A percentile compares a stretch with the other conserved stretches of the same genome.
Evolutionary conservation across 345 rosid species (phyloP).

Genomic region (Adansonia digitata): DNA sequence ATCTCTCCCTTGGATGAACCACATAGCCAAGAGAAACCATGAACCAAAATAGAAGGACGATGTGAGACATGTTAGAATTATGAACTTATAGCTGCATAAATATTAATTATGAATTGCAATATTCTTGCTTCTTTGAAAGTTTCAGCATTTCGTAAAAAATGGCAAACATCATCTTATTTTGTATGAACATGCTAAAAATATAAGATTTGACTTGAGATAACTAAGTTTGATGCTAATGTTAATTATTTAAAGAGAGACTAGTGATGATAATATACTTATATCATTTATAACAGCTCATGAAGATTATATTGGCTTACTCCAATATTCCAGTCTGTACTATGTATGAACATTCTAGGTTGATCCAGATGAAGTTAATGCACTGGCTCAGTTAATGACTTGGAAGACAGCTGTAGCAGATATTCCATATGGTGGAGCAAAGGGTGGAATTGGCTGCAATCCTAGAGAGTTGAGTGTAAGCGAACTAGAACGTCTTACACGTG

Average conservation of each 20-base stretch:
- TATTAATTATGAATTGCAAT: too few relatives aligned
- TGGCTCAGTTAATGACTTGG: slow-evolving; percentile 54
- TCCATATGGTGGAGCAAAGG: slow-evolving; percentile 51
- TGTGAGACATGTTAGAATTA: too few relatives aligned
- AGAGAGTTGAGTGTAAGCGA: slow-evolving; percentile 22
- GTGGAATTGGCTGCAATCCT: slow-evolving; percentile 44
- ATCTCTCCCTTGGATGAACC: too few relatives aligned
- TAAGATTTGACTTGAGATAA: too few relatives aligned
- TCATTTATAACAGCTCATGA: neutral
- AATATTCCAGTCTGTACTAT: neutral
- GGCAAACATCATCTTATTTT: too few relatives aligned
- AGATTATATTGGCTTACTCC: neutral
- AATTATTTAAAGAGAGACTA: neutral
- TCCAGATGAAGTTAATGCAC: slow-evolving; percentile 43
- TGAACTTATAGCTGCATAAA: too few relatives aligned
- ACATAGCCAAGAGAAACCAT: too few relatives aligned
- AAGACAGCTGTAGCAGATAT: slow-evolving; percentile 41
- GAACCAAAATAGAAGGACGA: too few relatives aligned
- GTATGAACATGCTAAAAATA: too few relatives aligned
- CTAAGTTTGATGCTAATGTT: too few relatives aligned
- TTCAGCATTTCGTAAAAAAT: too few relatives aligned
- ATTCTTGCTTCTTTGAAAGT: too few relatives aligned
- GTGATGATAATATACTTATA: neutral
- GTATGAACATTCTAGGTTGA: slow-evolving; percentile 30
- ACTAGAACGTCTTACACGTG: neutral